These are phyloP conservation scores for Neopestalotiopsis sp. DNA, from an alignment of 2,329 filamentous ascomycete species.

Conservation along the genomic window DNA sequence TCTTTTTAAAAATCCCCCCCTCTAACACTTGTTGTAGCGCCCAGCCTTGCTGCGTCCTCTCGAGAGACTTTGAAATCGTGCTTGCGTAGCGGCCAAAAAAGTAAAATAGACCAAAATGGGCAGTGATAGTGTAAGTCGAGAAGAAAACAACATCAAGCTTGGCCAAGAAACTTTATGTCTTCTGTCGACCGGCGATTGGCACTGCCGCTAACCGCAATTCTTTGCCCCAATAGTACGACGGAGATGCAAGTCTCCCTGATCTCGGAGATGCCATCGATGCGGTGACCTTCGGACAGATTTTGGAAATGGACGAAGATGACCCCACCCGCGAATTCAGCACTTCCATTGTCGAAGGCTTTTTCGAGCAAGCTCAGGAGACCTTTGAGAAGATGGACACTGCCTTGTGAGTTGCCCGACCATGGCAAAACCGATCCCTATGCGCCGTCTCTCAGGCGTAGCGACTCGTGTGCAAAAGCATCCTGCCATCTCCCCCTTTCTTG, in stretches of 20 bases:
- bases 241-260: constrained; percentile 59
- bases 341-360: constrained; percentile 90
- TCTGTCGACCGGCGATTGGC: background rate
- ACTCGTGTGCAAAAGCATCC: background rate
- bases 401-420: constrained; percentile 66
- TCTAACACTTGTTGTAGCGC: constrained; percentile 6
- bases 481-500: constrained; percentile 2
- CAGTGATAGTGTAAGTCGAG: constrained; percentile 15
- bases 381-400: constrained; percentile 83
- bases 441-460: background rate
- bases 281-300: constrained; percentile 87
- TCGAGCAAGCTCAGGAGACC: constrained; percentile 86
- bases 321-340: constrained; percentile 85
- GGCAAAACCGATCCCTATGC: background rate
- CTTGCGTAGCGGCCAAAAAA: background rate
- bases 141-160: background rate
- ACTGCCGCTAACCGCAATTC: background rate
- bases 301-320: constrained; percentile 96
- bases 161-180: too few relatives aligned
- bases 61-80: background rate
- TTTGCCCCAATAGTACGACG: constrained; percentile 46
- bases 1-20: background rate
- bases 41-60: background rate
- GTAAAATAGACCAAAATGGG: constrained; percentile 10
- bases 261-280: constrained; percentile 80